Base-by-base conservation (phyloP, 805 yeast species). In the Spathaspora girioi region DNA sequence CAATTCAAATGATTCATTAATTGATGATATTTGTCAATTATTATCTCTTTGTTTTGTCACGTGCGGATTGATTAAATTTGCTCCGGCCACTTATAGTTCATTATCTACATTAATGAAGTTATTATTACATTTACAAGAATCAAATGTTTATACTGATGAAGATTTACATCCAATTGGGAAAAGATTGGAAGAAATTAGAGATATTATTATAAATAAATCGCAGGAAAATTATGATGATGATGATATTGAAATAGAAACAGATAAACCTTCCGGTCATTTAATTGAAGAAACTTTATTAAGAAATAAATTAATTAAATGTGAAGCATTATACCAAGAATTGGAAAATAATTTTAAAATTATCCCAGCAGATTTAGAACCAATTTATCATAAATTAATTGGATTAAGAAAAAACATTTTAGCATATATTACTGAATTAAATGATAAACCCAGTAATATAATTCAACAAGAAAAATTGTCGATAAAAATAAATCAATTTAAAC, bases 31-130 rank as follows among this genome's bases (percentile, higher is more conserved):
- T 19, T 90, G 93, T 77, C 97, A 93, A 67, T 71, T 94, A 46
- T 71, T 93, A 44, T 87, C 96, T 12, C 76, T 94, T 48, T 87
- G 94, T 57, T 89, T 92, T 67, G 81, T 93, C 62, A 89, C 98
- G 1, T 94, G 96, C 53, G 99, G 99, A 2, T 75, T 90, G 59
- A 87, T 87, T 45, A 86, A 90, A 59, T 80, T 90, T 35, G 96
- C 97, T 1, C 97, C 98, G 1, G 97, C 97, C 4, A 89, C 97
- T 0, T 94, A 88, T 69, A 93, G 96, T 5, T 88, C 96, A 2
- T 71, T 93, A 42, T 78, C 91, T 42, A 90, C 98, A 0, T 96
- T 94, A 18, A 86, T 86, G 68, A 83, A 94, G 58, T 72, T 94
- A 52, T 75, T 94, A 58, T 88, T 83, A 56, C 98, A 93, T 69